Conservation (phyloP, 2,329 filamentous ascomycete species). For the Balansia obtecta region DNA sequence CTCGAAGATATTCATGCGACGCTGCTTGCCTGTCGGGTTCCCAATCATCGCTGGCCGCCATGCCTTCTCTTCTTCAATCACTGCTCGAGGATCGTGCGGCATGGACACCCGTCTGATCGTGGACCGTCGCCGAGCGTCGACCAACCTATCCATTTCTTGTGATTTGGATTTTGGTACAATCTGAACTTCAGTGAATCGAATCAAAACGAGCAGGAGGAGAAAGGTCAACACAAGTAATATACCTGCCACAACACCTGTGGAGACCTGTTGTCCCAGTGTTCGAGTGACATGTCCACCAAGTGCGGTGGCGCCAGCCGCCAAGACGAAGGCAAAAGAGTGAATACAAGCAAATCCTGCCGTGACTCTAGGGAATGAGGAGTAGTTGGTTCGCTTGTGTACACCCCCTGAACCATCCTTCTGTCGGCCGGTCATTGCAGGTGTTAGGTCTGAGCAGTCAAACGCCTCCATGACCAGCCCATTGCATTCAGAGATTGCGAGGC, state of each 20-base stretch:
- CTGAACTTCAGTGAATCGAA: slow-evolving; percentile 52
- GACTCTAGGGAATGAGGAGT: slow-evolving; percentile 64
- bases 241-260: slow-evolving; percentile 55
- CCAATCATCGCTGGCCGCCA: slow-evolving; percentile 63
- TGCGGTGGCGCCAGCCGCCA: slow-evolving; percentile 56
- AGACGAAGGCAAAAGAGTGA: slow-evolving; percentile 57
- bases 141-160: slow-evolving; percentile 40
- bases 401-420: slow-evolving; percentile 29
- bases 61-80: slow-evolving; percentile 39
- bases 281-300: slow-evolving; percentile 57
- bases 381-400: slow-evolving; percentile 46
- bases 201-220: slow-evolving; percentile 47
- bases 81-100: slow-evolving; percentile 24
- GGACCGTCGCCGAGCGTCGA: slow-evolving; percentile 35
- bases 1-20: slow-evolving; percentile 61
- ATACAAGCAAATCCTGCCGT: slow-evolving; percentile 57
- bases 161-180: slow-evolving; percentile 53
- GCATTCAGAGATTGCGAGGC: slow-evolving; percentile 64
- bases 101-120: slow-evolving; percentile 31
- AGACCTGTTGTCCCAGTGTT: slow-evolving; percentile 51
- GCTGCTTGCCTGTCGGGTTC: slow-evolving; percentile 54
- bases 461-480: slow-evolving; percentile 69
- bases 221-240: slow-evolving; percentile 54
- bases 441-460: slow-evolving; percentile 69
- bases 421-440: slow-evolving; percentile 53